These are phyloP conservation scores for Colletotrichum sp. DNA, from an alignment of 2,329 filamentous ascomycete genomes.

Conservation along the genomic window DNA sequence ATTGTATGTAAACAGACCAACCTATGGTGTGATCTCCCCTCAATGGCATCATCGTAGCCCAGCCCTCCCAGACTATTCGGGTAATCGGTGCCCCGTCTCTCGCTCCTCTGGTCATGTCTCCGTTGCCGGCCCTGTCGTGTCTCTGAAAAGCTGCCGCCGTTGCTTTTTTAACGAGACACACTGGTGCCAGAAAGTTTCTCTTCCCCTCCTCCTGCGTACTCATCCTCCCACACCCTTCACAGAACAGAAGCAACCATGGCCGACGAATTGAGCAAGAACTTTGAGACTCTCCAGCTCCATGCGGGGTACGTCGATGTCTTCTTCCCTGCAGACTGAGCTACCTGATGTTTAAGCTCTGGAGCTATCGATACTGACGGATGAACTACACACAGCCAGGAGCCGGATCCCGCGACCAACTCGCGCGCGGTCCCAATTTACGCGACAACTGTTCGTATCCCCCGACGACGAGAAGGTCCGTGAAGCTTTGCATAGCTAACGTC, in stretches of 20 bases:
- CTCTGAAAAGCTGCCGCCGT: background rate
- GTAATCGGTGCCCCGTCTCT: background rate
- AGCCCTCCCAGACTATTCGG: background rate
- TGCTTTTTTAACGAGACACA: background rate
- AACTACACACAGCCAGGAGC: conserved; percentile 65
- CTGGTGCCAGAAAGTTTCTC: background rate
- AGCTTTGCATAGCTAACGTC: background rate
- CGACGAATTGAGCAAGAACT: conserved; percentile 61
- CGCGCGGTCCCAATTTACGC: conserved; percentile 96
- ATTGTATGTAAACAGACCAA: background rate
- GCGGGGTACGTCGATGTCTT: conserved; percentile 66
- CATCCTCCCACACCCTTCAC: background rate
- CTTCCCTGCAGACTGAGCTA: background rate
- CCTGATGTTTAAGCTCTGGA: background rate
- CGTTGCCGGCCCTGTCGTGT: conserved; percentile 8
- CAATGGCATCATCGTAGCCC: conserved; percentile 21
- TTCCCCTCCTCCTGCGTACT: background rate
- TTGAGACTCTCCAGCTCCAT: conserved; percentile 87
- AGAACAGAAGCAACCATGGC: conserved; percentile 37
- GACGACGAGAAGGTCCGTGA: background rate
- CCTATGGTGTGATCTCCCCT: conserved; percentile 13
- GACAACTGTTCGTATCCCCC: conserved; percentile 60
- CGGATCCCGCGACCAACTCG: conserved; percentile 82
- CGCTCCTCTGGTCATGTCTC: background rate
- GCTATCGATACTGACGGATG: conserved; percentile 6